Evolutionary conservation across 2,329 filamentous ascomycete species (phyloP), one percentile per base, ranked within the genome.

Genomic region (Aspergillus quadricinctus): DNA sequence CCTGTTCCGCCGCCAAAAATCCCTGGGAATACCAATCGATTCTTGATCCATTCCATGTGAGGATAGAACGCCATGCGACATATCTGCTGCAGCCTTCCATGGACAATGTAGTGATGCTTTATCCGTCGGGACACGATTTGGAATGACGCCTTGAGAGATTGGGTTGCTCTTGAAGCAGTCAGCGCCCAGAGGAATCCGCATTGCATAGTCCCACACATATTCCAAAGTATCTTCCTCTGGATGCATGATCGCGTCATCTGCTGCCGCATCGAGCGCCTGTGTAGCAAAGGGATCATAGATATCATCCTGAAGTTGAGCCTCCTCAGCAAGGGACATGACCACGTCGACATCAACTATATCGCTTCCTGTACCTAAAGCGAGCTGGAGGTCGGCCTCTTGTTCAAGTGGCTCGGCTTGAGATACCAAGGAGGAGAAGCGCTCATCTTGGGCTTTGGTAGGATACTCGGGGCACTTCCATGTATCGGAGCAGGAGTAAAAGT

Each of bases 1-100:
- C 54, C 55, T 63, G 43, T 61, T 62, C 37, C 53, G 59, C 37
- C 60, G 57, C 64, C 64, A 67, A 62, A 67, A 67, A 6, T 54
- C 55, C 17, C 48, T 51, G 21, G 40, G 28, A 17, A 49, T 35
- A 49, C 21, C 40, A n/a, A 40, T 41, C 19, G 25, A 6, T 9
- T 21, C 29, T 9, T 28, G 9, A 23, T 11, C 17, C 21, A 46
- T 49, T 9, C 10, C 28, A 14, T 48, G 29, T 17, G 48, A n/a
- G 29, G 43, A 19, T 52, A 29, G 25, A 40, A 41, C 28, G 43
- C 29, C n/a, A 40, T 46, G 43, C 10, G 43, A 14, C 21, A 14
- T 25, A 23, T 14, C 23, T 14, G 19, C 21, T 46, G 3, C 43
- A 11, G 43, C 6, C 14, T 23, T 11, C 21, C 10, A 46, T 25